Conservation (phyloP, 257 asterid species). For the Avicennia marina region DNA sequence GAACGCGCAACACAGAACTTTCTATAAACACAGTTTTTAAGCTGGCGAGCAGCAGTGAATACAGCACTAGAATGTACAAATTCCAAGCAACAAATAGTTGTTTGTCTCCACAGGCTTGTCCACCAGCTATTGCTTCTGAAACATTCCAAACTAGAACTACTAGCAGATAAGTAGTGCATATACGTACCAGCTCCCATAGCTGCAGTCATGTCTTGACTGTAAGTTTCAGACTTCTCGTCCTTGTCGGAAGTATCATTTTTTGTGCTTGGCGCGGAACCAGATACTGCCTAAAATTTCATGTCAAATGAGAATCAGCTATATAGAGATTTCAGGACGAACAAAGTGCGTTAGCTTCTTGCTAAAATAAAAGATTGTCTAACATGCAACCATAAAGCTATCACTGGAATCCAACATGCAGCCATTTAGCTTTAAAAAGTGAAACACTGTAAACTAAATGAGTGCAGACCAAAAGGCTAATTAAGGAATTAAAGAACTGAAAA, state of each 20-base stretch:
- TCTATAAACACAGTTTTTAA: background rate
- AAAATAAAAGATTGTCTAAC: background rate
- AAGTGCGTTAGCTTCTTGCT: background rate
- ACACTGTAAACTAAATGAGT: no score
- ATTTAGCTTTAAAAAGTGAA: no score
- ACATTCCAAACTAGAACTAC: background rate
- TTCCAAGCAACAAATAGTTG: background rate
- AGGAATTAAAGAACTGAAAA: no score
- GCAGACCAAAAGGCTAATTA: no score
- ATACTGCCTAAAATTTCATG: slow-evolving; percentile 44
- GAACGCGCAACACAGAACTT: background rate
- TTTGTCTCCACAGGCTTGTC: background rate
- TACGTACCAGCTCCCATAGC: slow-evolving; percentile 99
- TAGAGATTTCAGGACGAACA: background rate
- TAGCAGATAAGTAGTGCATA: slow-evolving; percentile 17
- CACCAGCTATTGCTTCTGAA: background rate
- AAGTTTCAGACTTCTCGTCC: slow-evolving; percentile 65
- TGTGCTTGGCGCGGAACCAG: slow-evolving; percentile 64
- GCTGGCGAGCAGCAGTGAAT: background rate
- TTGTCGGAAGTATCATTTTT: slow-evolving; percentile 40
- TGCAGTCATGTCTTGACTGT: slow-evolving; percentile 89
- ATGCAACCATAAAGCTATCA: no score
- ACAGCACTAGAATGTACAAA: background rate
- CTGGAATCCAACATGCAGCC: no score
- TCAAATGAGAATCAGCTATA: background rate